Base-by-base conservation (phyloP, 352 stramenopile genomes). In the Thraustotheca clavata region DNA sequence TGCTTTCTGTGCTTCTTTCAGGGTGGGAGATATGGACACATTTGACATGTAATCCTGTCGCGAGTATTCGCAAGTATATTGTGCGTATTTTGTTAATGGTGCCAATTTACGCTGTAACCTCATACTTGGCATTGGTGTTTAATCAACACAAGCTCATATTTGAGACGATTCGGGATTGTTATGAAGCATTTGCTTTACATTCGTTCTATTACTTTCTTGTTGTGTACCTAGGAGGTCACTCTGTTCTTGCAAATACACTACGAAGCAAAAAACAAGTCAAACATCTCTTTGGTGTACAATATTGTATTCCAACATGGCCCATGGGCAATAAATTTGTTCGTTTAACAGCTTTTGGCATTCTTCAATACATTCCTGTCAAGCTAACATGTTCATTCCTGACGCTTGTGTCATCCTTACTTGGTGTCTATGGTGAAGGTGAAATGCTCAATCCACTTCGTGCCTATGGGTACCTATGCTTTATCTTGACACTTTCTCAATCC, bases 31-130 rank as follows among this genome's bases (percentile, higher is more conserved):
- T 94, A 67, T 94, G 83, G 83, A 93, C 83, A 66, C 86, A 94
- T 66, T 59, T 94, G 55, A 73, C 91, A 50, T 90, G 90, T 71
- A 94, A 94, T 69, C 86, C 83, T 62, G 81, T 78, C 59, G 72
- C 82, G 5, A 67, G 75, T 34, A 89, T 91, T 71, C 83, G 86
- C 71, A 96, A 92, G 75, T 87, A 96, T 63, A 89, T 97, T 52
- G 89, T 97, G 69, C 86, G 91, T 35, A 97, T 97, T 54, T 71
- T 97, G 22, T 87, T 96, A 66, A 97, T 97, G 90, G 88, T 97
- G 29, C 90, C 91, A 18, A 91, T 97, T 60, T 97, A 97, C 80
- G 88, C 76, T 27, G 74, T 96, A 16, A 95, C 84, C 63, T 95
- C 86, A 12, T 97, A 94, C 67, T 73, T 96, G 43, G 88, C 87